A percentile compares a stretch with the other conserved stretches of the same genome.
These are phyloP conservation scores for Ustilaginoidea virens DNA, from an alignment of 2,329 filamentous ascomycete species.

Conservation along the genomic window DNA sequence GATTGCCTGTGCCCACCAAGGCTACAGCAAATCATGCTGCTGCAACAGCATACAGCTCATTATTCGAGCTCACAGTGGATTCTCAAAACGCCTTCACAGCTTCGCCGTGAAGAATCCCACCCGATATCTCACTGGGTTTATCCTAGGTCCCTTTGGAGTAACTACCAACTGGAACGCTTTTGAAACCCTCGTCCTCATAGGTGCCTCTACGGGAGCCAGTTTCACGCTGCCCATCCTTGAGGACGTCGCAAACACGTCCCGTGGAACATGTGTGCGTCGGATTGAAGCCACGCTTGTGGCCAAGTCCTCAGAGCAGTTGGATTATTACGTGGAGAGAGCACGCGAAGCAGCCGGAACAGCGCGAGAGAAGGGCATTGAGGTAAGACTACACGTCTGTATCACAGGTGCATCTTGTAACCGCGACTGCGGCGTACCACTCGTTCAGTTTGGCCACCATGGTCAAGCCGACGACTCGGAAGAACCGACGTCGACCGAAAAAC, in stretches of 20 bases:
- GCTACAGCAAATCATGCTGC: conserved; percentile 33
- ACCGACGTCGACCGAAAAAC: background rate
- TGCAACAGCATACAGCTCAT: conserved; percentile 46
- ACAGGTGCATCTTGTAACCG: conserved; percentile 19
- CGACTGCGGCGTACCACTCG: conserved; percentile 3
- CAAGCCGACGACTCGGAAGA: background rate
- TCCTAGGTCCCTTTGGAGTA: conserved; percentile 39
- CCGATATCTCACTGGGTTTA: conserved; percentile 22
- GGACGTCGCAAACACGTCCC: conserved; percentile 27
- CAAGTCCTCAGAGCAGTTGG: conserved; percentile 34
- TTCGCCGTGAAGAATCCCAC: conserved; percentile 24
- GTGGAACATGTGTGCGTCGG: conserved; percentile 31
- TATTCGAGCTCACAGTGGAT: conserved; percentile 38
- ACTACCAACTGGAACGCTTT: conserved; percentile 42
- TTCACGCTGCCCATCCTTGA: conserved; percentile 46
- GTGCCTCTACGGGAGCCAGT: conserved; percentile 47
- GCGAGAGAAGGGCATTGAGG: conserved; percentile 27
- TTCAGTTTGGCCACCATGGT: background rate
- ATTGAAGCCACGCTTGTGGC: conserved; percentile 39
- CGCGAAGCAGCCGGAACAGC: conserved; percentile 26
- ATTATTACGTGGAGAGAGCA: conserved; percentile 36
- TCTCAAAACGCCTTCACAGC: conserved; percentile 36
- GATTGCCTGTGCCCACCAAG: conserved; percentile 38
- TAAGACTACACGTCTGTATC: conserved; percentile 38
- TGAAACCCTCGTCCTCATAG: conserved; percentile 43